These are phyloP conservation scores for Spathaspora girioi DNA, from an alignment of 805 yeast genomes.

Conservation along the genomic window DNA sequence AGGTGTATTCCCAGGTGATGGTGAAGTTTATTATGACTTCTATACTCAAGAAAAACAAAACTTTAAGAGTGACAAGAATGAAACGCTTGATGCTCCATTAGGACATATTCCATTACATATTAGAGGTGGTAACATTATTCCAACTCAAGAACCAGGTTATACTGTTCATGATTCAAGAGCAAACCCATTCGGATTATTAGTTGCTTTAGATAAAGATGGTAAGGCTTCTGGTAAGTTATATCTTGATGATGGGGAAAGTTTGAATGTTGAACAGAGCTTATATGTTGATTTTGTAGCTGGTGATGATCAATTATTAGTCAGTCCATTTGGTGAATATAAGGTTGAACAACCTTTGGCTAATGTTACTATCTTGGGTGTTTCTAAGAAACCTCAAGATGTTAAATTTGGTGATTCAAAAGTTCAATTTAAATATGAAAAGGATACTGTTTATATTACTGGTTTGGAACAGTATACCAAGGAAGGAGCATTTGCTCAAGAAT, in stretches of 20 bases:
- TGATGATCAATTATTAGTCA: conserved; percentile 7
- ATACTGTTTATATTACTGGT: conserved; percentile 14
- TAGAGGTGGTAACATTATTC: conserved; percentile 20
- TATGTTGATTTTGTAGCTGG: conserved; percentile 15
- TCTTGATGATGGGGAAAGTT: conserved; percentile 22
- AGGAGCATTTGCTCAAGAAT: conserved; percentile 15
- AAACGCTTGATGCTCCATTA: conserved; percentile 20
- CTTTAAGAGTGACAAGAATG: conserved; percentile 16
- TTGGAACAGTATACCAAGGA: conserved; percentile 12
- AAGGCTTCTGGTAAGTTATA: conserved; percentile 18
- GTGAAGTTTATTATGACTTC: conserved; percentile 23
- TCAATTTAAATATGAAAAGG: conserved; percentile 11
- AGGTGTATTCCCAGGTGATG: conserved; percentile 19
- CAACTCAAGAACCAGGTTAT: conserved; percentile 21
- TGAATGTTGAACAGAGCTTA: conserved; percentile 12
- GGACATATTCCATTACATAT: conserved; percentile 22
- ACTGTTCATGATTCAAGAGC: conserved; percentile 18
- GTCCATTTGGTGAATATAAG: conserved; percentile 13
- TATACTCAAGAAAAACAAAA: conserved; percentile 14
- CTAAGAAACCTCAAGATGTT: conserved; percentile 12
- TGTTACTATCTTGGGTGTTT: conserved; percentile 19
- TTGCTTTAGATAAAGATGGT: conserved; percentile 16
- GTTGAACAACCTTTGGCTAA: conserved; percentile 15
- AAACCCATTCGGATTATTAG: conserved; percentile 18
- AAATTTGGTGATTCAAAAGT: conserved; percentile 10